Base-by-base conservation (phyloP, 176 grass and related monocot species). In the Melocanna baccifera region DNA sequence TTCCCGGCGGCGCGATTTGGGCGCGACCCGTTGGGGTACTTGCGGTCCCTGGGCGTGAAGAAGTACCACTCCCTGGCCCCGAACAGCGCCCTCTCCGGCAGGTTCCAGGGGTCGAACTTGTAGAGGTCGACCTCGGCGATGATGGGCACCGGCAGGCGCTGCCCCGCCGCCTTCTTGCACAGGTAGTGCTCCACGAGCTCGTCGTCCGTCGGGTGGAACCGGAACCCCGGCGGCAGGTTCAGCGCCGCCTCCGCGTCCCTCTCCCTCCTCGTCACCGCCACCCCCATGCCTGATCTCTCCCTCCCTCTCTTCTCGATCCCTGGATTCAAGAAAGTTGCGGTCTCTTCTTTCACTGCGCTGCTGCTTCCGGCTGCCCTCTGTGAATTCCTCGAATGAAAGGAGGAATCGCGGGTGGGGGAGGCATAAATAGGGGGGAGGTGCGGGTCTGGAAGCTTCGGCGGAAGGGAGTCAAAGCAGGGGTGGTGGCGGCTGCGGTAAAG, bases 111-210 rank as follows among this genome's bases (percentile, higher is more conserved):
- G 76, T 99, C 90, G 82, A 94, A 92, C 90, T 94, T 94, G 89
- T 99, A 96, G 1, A 99, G 89, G 83, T 99, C 91, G 30, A 99
- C 91, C 79, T 99, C 97, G 6, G 93, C 97, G 84, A 99, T 94
- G 91, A 95, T 93, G 12, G 82, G 71, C 20, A 91, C 89, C 0
- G 89, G 89, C 1, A 87, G 80, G 25, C 89, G 89, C 69, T 84
- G 85, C 14, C 81, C 89, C 32, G 81, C 89, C 10, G 89, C 85
- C 53, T 87, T 91, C 25, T 70, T 50, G 89, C 89, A 87, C 14
- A 91, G 85, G 81, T 91, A 91, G 89, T 91, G 89, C 89, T 87
- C 89, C 20, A 91, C 89, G 0, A 98, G 91, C 91, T 98, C 96
- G 75, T 95, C 96, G 76, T 98, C 96, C 2, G 96, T 98, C 7